Evolutionary conservation across 2,329 filamentous ascomycete species (phyloP), one percentile per base, ranked within the genome.

Genomic region (Botrytis porri): DNA sequence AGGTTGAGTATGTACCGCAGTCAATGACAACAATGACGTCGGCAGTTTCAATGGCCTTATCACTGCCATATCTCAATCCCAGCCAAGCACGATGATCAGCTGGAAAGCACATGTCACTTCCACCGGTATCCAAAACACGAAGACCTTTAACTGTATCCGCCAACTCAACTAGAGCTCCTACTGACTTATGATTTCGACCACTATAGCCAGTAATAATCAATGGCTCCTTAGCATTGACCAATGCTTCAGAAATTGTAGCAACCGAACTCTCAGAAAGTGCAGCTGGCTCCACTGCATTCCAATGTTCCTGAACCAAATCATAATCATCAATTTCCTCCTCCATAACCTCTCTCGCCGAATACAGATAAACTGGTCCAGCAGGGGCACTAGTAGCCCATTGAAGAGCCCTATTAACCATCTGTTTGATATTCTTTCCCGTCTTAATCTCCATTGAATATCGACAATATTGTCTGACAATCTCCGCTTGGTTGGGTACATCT

Each of bases 11-110:
- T 75, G 51, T 76, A 79, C 79, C 80, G 76, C 94, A 97, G 81
- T 98, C 92, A 37, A 97, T 80, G 3, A 97, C 91, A 1, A 98
- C 77, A 74, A 98, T 97, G 18, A 94, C 88, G 80, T 98, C 95
- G 0, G 95, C 93, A 0, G 89, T 89, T 63, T 86, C 87, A 80
- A 97, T 93, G 60, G 86, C 85, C 2, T 93, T 89, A 69, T 97
- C 92, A 4, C 88, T 86, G 4, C 93, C 93, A 77, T 90, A 97
- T 61, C 90, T 87, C 69, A 96, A 81, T 3, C 95, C 91, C 20
- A 93, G 80, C 84, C 88, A 93, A 0, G 83, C 88, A 2, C 87
- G 88, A 77, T 94, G 92, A 71, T 91, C 85, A 0, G 88, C 90
- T 0, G 92, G 92, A 82, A 95, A 94, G 79, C 90, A 93, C 92